A percentile compares a stretch with the other conserved stretches of the same genome.
Evolutionary conservation across 2,329 filamentous ascomycete species (phyloP).

Genomic region (Trichoderma koningiopsis): DNA sequence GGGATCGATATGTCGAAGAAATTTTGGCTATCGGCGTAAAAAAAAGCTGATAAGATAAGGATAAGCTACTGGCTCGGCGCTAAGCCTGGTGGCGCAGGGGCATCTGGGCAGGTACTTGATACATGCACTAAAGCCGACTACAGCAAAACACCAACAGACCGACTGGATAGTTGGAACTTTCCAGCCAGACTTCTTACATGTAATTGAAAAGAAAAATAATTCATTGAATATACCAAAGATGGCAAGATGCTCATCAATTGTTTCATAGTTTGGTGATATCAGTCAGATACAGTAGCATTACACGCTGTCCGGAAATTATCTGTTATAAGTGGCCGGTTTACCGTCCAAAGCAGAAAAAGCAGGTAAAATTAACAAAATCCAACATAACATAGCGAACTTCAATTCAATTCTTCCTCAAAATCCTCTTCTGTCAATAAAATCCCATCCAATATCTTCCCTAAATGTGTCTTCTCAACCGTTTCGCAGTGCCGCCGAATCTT

Average conservation of each 20-base stretch:
- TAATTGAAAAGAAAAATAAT: not conserved
- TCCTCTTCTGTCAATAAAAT: conserved; percentile 31
- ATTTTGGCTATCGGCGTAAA: conserved; percentile 7
- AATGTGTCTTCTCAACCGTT: conserved; percentile 46
- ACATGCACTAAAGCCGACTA: not conserved
- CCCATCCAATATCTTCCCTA: conserved; percentile 43
- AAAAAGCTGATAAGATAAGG: conserved; percentile 16
- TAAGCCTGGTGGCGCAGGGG: not conserved
- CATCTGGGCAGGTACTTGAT: not conserved
- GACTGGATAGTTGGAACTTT: not conserved
- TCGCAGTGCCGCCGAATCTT: conserved; percentile 43
- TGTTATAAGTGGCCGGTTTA: no score
- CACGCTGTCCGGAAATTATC: no score
- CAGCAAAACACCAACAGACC: not conserved
- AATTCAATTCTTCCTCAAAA: conserved; percentile 25
- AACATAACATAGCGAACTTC: not conserved
- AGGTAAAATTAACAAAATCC: not conserved
- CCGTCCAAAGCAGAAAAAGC: not conserved
- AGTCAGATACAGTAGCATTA: not conserved
- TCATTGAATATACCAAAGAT: not conserved
- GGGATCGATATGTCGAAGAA: conserved; percentile 2
- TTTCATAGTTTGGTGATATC: not conserved
- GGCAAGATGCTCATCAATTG: not conserved
- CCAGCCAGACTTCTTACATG: not conserved
- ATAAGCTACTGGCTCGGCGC: conserved; percentile 6